phyloP scores from a whole-genome alignment of 176 grass and related monocot genomes.

The Melocanna baccifera region DNA sequence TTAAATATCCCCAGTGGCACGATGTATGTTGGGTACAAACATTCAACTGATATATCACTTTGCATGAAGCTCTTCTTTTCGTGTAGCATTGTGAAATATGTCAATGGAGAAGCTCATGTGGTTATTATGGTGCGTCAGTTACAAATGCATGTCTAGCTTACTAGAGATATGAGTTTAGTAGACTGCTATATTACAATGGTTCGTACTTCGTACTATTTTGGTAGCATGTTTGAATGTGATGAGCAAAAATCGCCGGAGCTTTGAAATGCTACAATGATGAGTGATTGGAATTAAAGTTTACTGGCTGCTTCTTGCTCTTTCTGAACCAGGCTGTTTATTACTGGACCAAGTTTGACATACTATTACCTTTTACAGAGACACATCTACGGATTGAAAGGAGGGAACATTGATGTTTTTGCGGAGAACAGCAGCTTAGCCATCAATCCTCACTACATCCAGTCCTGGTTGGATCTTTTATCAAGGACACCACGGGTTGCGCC shows the following conservation, averaged over 20 bases:
- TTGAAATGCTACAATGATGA: background rate
- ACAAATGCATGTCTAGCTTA: background rate
- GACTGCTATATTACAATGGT: background rate
- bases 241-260: background rate
- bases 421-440: constrained; percentile 83
- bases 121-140: background rate
- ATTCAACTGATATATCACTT: background rate
- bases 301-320: background rate
- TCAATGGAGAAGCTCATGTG: background rate
- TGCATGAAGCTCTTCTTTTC: background rate
- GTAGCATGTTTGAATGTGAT: background rate
- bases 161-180: background rate
- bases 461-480: constrained; percentile 89
- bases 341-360: background rate
- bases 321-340: background rate
- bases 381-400: constrained; percentile 80
- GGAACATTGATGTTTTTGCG: constrained; percentile 81
- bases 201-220: background rate
- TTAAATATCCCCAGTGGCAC: background rate
- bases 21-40: background rate
- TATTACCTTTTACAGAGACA: constrained; percentile 65
- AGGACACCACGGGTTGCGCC: constrained; percentile 90
- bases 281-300: constrained; percentile 2
- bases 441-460: constrained; percentile 64
- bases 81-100: background rate